Base-by-base conservation (phyloP, 371 early-diverging fungal species). In the Conidiobolus incongruus region DNA sequence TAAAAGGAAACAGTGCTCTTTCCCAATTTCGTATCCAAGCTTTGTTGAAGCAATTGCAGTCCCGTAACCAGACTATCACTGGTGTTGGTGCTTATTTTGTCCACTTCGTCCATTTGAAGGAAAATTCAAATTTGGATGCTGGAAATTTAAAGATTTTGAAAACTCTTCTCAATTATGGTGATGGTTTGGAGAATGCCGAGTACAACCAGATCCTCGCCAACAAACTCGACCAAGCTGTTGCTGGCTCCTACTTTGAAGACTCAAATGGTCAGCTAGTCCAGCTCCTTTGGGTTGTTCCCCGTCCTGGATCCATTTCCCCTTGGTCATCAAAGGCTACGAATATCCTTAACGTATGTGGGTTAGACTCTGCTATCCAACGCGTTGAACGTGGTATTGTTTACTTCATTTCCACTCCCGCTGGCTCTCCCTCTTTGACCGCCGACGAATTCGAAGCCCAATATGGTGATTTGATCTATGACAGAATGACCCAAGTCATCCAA, bases 311-410 rank as follows among this genome's bases (percentile, higher is more conserved):
- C 28, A 93, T 92, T 47, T 88, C 91, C 7, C 94, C 96, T n/a
- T 95, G 96, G 96, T 90, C 92, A 2, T 87, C 90, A 44, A 95
- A 95, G 64, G 96, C 96, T 2, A 91, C 94, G 31, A 90, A 95
- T 48, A 93, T 93, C 58, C 82, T 83, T 4, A 70, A 72, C 38
- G 69, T 80, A 39, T 93, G 92, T 60, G 86, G 81, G 17, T 65
- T 93, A 21, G 54, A 61, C 24, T 47, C 56, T 24, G 50, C 65
- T 19, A 77, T 91, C 26, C 60, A 63, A 43, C 68, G 93, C 13
- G 72, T 93, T 44, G 96, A 95, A 58, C 77, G 96, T 21, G 91
- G 87, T 35, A 54, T 64, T 10, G 80, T 74, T 3, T 89, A 72
- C 52, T 54, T 72, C 22, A 38, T 81, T 48, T 13, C 32, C 2